Conservation (phyloP, 2,329 filamentous ascomycete genomes). For the Tolypocladium paradoxum region DNA sequence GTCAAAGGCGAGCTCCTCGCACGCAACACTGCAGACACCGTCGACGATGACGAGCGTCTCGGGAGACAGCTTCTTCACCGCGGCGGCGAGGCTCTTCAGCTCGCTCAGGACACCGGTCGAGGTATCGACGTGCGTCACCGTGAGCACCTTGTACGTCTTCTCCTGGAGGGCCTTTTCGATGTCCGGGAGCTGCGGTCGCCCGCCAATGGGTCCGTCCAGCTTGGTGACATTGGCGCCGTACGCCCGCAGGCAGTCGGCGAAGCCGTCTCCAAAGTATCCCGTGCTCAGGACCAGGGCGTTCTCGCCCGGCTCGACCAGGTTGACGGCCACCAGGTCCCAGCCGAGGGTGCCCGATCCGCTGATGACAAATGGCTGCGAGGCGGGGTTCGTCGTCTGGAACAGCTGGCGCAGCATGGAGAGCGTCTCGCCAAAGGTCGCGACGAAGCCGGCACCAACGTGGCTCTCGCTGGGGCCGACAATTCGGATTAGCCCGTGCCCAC, state of each 20-base stretch:
- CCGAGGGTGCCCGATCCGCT: constrained; percentile 91
- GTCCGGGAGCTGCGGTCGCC: constrained; percentile 74
- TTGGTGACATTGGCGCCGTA: constrained; percentile 89
- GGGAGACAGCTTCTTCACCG: constrained; percentile 78
- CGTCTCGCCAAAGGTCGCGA: constrained; percentile 83
- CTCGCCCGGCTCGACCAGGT: constrained; percentile 81
- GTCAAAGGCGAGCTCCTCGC: constrained; percentile 93
- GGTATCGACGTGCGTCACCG: constrained; percentile 94
- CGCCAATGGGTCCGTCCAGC: constrained; percentile 79
- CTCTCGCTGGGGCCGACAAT: constrained; percentile 56
- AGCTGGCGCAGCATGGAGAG: constrained; percentile 81
- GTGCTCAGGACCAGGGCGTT: constrained; percentile 88
- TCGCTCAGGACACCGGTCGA: constrained; percentile 93
- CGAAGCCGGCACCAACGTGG: constrained; percentile 83
- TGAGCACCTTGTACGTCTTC: constrained; percentile 90
- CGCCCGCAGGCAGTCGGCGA: constrained; percentile 81
- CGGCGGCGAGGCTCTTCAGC: constrained; percentile 69
- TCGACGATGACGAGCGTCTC: constrained; percentile 89
- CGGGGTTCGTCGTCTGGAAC: constrained; percentile 77
- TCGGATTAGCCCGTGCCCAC: background rate
- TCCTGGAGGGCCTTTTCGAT: constrained; percentile 80
- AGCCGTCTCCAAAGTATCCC: constrained; percentile 94
- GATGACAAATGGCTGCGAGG: constrained; percentile 84
- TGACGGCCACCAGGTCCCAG: constrained; percentile 94
- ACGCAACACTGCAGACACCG: constrained; percentile 93